Base-by-base conservation (phyloP, 2,329 filamentous ascomycete genomes). In the Calonectria henricotiae region DNA sequence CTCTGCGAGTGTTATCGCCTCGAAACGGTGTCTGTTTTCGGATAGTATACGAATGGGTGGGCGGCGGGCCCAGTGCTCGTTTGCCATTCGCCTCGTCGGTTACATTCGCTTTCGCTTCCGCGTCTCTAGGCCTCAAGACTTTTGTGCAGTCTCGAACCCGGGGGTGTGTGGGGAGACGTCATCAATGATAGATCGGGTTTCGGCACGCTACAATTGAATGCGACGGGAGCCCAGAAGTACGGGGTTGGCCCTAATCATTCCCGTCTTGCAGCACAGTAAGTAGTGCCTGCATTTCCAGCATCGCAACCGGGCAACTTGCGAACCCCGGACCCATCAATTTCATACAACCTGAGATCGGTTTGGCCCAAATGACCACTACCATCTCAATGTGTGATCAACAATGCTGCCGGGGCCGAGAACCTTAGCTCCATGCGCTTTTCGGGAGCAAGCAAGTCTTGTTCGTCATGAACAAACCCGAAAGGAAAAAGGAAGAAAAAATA, bases 21-120 rank as follows among this genome's bases (percentile, higher is more conserved):
- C 74, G 75, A 77, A 77, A 76, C 69, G 71, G 70, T 75, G 72
- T 49, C 75, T 72, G 68, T 62, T 74, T 76, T 75, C 30, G 68
- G 74, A 51, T 62, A 17, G 25, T 37, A 65, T 65, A 44, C 37
- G 37, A 61, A 30, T 13, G 44, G 30, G 39, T 17, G 51, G 35
- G 32, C 47, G 37, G n/a, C 61, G 41, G 54, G 44, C 37, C 25
- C 23, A 44, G 39, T 62, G 27, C 43, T 12, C 25, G 43, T 23
- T n/a, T 25, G 27, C 61, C 13, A 65, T 58, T 69, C 35, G 67
- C 62, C 41, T 41, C 15, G 11, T 66, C 63, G 54, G 37, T 67
- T 44, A 47, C 25, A 20, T 30, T 69, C 67, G 67, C 67, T 64
- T 39, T 64, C 62, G 62, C 44, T 54, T 64, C 62, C 62, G 44